These are phyloP conservation scores for Andalucia godoyi DNA, from an alignment of 78 protist genomes.

Conservation along the genomic window DNA sequence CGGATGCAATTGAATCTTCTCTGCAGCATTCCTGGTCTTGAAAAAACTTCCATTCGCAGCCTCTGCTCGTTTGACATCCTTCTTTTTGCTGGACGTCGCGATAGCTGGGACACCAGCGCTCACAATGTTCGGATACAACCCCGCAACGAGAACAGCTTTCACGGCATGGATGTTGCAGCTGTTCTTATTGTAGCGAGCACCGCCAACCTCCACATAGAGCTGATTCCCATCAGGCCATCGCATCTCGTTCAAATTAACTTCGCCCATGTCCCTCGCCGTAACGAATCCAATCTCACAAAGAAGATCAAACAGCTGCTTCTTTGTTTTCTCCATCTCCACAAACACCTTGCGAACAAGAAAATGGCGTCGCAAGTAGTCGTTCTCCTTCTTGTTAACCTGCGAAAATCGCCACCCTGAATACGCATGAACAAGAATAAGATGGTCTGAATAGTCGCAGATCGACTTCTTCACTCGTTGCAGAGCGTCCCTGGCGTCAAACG, in stretches of 20 bases:
- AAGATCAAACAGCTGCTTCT: constrained; percentile 18
- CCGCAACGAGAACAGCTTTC: constrained; percentile 46
- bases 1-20: neutral
- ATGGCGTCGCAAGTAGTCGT: constrained; percentile 14
- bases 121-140: constrained; percentile 47
- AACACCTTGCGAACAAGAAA: neutral
- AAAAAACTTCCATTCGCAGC: too few species aligned
- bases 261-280: neutral
- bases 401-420: constrained; percentile 30
- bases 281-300: constrained; percentile 29
- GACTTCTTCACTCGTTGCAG: constrained; percentile 13
- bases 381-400: neutral
- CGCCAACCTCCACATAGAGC: constrained; percentile 4
- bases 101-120: too few species aligned
- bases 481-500: constrained; percentile 36
- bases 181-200: neutral
- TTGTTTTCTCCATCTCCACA: constrained; percentile 23
- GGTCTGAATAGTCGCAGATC: constrained; percentile 34
- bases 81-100: neutral
- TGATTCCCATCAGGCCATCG: neutral
- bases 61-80: too few species aligned
- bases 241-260: neutral
- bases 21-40: neutral
- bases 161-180: neutral
- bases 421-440: constrained; percentile 33